A percentile compares a stretch with the other conserved stretches of the same genome.
These are phyloP conservation scores for Musa acuminata DNA, from an alignment of 176 grass and related monocot genomes.

Conservation along the genomic window DNA sequence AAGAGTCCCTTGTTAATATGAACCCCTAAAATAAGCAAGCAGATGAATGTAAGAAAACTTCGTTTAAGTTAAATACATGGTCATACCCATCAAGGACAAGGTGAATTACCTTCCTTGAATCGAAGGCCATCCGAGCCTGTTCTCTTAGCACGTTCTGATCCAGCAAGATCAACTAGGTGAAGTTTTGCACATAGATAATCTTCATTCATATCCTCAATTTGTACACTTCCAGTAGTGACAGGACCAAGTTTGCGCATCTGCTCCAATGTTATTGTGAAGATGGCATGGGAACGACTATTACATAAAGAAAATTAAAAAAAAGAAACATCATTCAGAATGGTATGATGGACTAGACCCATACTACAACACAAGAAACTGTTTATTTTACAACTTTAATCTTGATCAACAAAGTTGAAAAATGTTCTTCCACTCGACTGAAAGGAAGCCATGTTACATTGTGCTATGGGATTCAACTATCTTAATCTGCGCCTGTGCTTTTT, in stretches of 20 bases:
- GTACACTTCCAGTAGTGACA: conserved; percentile 50
- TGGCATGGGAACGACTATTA: conserved; percentile 99
- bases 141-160: conserved; percentile 92
- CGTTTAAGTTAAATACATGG: background rate
- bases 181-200: conserved; percentile 97
- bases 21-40: conserved; percentile 53
- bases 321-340: background rate
- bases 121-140: conserved; percentile 95
- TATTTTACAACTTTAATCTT: background rate
- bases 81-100: conserved; percentile 6
- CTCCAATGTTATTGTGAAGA: conserved; percentile 99
- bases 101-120: conserved; percentile 90
- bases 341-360: background rate
- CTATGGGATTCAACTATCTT: no score
- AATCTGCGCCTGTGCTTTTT: no score
- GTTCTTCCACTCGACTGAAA: background rate
- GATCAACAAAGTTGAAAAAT: background rate
- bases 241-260: conserved; percentile 94
- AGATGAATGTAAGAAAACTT: background rate
- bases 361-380: background rate
- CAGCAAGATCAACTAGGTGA: conserved; percentile 95
- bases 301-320: background rate
- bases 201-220: conserved; percentile 72
- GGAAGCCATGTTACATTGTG: no score
- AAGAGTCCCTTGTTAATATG: conserved; percentile 95